These are phyloP conservation scores for Tulasnella sp. DNA, from an alignment of 768 basidiomycete species.

Conservation along the genomic window DNA sequence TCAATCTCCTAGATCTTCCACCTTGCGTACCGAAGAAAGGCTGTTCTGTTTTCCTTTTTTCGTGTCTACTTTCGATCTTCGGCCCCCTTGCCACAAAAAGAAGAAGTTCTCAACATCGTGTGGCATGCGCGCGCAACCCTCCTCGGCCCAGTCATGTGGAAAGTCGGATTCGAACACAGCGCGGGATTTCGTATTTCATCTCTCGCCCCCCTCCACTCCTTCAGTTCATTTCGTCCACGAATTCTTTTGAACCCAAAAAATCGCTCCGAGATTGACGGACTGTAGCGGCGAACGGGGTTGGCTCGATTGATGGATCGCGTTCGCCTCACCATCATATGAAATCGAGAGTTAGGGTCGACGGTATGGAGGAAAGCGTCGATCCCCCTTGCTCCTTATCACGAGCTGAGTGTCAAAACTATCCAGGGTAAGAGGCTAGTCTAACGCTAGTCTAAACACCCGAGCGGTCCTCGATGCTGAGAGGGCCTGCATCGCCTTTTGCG, in stretches of 20 bases:
- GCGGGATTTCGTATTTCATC: background rate
- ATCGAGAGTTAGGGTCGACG: background rate
- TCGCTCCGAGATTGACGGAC: no score
- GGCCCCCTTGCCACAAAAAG: background rate
- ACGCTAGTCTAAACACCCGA: background rate
- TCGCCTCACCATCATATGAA: background rate
- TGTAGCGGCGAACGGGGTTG: no score
- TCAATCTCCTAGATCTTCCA: constrained; percentile 15
- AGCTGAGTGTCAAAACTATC: background rate
- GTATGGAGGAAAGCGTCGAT: background rate
- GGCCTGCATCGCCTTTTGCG: background rate
- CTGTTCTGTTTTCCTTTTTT: constrained; percentile 5
- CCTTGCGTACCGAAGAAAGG: background rate
- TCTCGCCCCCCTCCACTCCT: background rate
- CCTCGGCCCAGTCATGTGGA: no score
- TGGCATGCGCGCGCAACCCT: background rate
- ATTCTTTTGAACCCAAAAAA: no score
- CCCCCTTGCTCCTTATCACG: background rate
- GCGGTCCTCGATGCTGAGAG: background rate
- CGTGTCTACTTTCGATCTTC: background rate
- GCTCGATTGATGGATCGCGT: no score
- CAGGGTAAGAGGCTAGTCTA: background rate
- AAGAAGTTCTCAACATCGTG: background rate
- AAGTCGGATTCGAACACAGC: no score
- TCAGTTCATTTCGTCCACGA: background rate